Conservation (phyloP, 164 flowering plant species). For the Berberis thunbergii region DNA sequence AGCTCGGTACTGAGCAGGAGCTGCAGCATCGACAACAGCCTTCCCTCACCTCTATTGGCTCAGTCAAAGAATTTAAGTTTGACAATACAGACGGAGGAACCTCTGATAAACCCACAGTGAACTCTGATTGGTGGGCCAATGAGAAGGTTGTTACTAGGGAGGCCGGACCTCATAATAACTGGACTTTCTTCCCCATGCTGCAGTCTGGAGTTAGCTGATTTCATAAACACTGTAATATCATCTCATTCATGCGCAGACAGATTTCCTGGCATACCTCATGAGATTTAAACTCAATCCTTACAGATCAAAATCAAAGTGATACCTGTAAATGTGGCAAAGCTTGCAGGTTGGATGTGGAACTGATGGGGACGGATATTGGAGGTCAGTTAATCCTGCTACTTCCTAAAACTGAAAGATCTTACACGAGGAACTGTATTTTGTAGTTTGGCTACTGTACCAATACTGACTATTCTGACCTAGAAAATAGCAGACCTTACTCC, state of each 20-base stretch:
- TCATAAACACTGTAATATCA: background rate
- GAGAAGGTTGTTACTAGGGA: slow-evolving; percentile 47
- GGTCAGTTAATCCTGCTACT: too few species aligned
- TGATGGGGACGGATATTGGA: too few species aligned
- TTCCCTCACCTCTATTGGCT: slow-evolving; percentile 40
- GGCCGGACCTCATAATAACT: slow-evolving; percentile 28
- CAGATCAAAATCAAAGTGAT: background rate
- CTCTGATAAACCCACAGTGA: slow-evolving; percentile 16
- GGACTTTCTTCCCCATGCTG: slow-evolving; percentile 76
- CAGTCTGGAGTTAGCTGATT: slow-evolving; percentile 69
- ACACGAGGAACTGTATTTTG: too few species aligned
- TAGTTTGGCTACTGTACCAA: too few species aligned
- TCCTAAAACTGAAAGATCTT: too few species aligned
- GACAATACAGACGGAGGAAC: slow-evolving; percentile 49
- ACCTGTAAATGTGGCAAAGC: background rate
- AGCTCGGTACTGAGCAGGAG: slow-evolving; percentile 17
- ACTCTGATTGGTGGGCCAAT: slow-evolving; percentile 70
- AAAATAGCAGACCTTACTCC: too few species aligned
- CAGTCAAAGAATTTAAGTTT: slow-evolving; percentile 77
- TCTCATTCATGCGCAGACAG: background rate
- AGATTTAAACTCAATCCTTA: background rate
- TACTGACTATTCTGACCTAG: too few species aligned
- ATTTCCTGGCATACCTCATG: background rate
- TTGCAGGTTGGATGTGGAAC: background rate
- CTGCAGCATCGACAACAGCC: slow-evolving; percentile 31